phyloP scores from a whole-genome alignment of 345 rosid species.

The Ceriops decandra region DNA sequence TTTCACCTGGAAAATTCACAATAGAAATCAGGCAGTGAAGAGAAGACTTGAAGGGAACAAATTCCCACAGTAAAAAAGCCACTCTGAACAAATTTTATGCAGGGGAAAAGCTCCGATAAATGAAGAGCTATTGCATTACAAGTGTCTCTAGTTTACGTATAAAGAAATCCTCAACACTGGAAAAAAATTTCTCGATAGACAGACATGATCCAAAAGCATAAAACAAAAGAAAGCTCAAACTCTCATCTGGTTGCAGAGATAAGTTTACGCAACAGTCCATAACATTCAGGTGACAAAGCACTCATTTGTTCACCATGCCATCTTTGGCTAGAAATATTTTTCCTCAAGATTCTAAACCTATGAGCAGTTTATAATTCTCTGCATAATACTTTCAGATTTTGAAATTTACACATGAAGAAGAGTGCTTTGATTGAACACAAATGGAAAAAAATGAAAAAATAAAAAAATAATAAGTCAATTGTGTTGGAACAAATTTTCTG shows the following conservation, averaged over 20 bases:
- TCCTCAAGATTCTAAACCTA: neutral
- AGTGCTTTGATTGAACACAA: too few species aligned
- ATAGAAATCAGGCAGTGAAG: neutral
- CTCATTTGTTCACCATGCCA: neutral
- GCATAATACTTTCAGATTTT: neutral
- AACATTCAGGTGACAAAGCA: neutral
- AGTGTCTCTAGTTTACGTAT: too few species aligned
- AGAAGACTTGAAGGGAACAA: neutral
- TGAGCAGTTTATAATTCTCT: neutral
- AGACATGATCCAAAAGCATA: neutral
- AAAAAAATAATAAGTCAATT: too few species aligned
- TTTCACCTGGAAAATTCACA: conserved; percentile 61
- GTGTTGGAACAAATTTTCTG: too few species aligned
- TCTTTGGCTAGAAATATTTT: neutral
- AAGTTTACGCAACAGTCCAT: neutral
- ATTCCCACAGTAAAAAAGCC: too few species aligned
- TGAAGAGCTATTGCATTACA: too few species aligned
- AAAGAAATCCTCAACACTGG: too few species aligned
- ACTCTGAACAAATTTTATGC: too few species aligned
- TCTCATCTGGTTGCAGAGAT: too few species aligned
- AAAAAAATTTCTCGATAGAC: neutral
- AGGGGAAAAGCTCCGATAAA: too few species aligned
- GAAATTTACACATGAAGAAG: too few species aligned
- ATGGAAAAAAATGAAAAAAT: too few species aligned
- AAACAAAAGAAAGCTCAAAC: neutral